These are phyloP conservation scores for Aphanomyces cochlioides DNA, from an alignment of 352 stramenopile genomes.

Conservation along the genomic window DNA sequence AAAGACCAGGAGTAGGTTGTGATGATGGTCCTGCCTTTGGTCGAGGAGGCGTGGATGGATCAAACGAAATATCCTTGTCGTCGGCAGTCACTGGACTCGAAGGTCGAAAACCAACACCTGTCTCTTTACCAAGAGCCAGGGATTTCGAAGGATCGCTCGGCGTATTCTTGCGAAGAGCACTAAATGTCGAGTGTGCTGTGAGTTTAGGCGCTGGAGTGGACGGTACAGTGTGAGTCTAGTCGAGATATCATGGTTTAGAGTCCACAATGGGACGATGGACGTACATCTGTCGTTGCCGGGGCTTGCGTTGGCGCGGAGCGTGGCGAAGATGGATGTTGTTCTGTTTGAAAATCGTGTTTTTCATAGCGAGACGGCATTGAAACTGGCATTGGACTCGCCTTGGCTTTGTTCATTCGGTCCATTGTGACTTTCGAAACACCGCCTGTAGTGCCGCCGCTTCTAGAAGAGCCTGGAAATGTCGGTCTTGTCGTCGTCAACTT, in stretches of 20 bases:
- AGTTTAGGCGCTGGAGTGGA: background rate
- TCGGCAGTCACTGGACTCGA: background rate
- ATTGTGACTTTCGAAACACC: slow-evolving; percentile 14
- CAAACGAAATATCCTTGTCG: slow-evolving; percentile 6
- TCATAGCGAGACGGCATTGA: background rate
- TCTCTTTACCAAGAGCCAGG: background rate
- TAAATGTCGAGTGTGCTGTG: slow-evolving; percentile 8
- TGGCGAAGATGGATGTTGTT: no score
- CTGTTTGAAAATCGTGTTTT: no score
- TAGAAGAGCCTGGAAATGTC: background rate
- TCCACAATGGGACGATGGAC: background rate
- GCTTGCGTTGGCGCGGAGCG: no score
- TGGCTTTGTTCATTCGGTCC: slow-evolving; percentile 10
- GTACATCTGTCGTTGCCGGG: background rate
- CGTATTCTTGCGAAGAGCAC: background rate
- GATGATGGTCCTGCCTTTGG: background rate
- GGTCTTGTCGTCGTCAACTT: slow-evolving; percentile 1
- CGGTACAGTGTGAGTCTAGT: background rate
- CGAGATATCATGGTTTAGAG: background rate
- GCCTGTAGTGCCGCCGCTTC: background rate
- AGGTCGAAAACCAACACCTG: no score
- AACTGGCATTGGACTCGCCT: background rate
- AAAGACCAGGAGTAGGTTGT: slow-evolving; percentile 3
- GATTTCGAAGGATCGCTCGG: background rate
- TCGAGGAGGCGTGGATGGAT: background rate